phyloP scores from a whole-genome alignment of 495 filamentous ascomycete species.

The Cairneyella variabilis region DNA sequence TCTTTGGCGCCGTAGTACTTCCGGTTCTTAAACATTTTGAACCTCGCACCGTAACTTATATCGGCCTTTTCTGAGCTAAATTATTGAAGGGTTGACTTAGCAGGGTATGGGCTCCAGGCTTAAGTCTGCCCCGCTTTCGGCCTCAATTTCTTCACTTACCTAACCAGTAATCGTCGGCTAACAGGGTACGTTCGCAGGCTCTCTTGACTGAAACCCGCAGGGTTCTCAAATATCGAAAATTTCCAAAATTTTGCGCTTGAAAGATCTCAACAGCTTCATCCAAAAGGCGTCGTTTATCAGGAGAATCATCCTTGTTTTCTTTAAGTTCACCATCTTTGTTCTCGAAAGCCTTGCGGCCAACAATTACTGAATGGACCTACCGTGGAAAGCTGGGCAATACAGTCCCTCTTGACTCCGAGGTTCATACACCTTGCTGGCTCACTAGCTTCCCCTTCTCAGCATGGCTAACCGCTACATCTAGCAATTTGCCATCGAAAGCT shows the following conservation, averaged over 20 bases:
- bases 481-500: conserved; percentile 11
- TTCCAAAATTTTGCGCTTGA: not conserved
- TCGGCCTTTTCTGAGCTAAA: no score
- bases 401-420: conserved; percentile 8
- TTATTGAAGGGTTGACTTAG: no score
- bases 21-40: no score
- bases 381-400: conserved; percentile 9
- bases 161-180: no score
- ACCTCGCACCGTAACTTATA: no score
- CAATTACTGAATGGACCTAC: conserved; percentile 7
- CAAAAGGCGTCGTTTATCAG: not conserved
- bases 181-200: no score
- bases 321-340: not conserved
- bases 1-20: no score
- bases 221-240: not conserved
- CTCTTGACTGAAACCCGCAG: no score
- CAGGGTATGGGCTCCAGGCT: no score
- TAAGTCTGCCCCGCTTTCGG: no score
- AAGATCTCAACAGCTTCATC: not conserved
- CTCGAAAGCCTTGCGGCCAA: not conserved
- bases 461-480: conserved; percentile 2
- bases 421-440: not conserved
- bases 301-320: not conserved
- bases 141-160: no score
- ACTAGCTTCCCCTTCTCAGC: not conserved